A percentile compares a stretch with the other conserved stretches of the same genome.
Conservation (phyloP, 352 stramenopile species). For the Phytophthora fragariaefolia region DNA sequence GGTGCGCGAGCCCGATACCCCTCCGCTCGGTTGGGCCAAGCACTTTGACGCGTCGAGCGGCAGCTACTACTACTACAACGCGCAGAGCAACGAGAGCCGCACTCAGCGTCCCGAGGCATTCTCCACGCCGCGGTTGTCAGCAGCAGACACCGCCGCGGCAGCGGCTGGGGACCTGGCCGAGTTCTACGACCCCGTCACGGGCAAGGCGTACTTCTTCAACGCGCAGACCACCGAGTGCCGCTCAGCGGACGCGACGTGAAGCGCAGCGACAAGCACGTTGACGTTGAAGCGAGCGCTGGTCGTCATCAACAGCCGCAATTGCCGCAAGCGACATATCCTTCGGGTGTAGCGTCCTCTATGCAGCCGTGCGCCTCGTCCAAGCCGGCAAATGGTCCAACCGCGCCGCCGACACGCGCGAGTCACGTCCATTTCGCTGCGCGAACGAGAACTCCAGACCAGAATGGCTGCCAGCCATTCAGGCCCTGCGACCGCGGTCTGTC, state of each 20-base stretch:
- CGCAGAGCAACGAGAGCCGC: constrained; percentile 50
- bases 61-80: constrained; percentile 78
- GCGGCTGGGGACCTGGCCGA: constrained; percentile 12
- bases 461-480: constrained; percentile 5
- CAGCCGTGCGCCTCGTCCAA: constrained; percentile 1
- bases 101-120: constrained; percentile 50
- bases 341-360: constrained; percentile 11
- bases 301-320: constrained; percentile 12
- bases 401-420: constrained; percentile 23
- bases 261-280: not conserved
- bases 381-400: constrained; percentile 12
- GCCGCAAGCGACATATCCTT: constrained; percentile 14
- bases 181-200: constrained; percentile 51
- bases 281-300: constrained; percentile 21
- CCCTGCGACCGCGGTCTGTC: constrained; percentile 9
- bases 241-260: constrained; percentile 24
- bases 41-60: constrained; percentile 62
- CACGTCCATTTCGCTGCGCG: constrained; percentile 28
- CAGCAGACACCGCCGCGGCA: constrained; percentile 9
- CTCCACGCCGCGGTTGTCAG: constrained; percentile 48
- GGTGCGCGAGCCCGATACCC: constrained; percentile 4
- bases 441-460: constrained; percentile 1
- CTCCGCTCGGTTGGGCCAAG: constrained; percentile 47
- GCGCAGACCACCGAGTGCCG: constrained; percentile 60
- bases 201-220: constrained; percentile 57